These are phyloP conservation scores for Stachybotrys echinatus DNA, from an alignment of 2,329 filamentous ascomycete species.

Conservation along the genomic window DNA sequence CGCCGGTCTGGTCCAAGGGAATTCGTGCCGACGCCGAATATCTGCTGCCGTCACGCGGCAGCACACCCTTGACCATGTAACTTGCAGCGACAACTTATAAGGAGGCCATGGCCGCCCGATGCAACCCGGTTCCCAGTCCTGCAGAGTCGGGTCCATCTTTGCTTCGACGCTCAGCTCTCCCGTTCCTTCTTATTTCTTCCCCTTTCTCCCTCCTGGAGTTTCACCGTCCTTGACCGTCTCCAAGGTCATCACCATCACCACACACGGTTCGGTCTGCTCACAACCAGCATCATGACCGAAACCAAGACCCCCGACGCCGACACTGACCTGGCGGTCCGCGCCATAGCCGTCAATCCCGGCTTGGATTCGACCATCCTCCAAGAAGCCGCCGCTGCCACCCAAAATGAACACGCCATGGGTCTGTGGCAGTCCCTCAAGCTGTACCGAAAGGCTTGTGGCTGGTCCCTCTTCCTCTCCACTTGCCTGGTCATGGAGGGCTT, in stretches of 20 bases:
- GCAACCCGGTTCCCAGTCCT: neutral
- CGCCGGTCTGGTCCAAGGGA: too few species aligned
- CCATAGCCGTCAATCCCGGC: neutral
- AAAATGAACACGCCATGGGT: slow-evolving; percentile 26
- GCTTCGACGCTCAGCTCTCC: neutral
- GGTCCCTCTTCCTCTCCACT: slow-evolving; percentile 30
- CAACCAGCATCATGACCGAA: too few species aligned
- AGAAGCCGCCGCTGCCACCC: slow-evolving; percentile 19
- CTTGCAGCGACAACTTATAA: neutral
- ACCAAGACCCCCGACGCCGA: too few species aligned
- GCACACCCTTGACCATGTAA: too few species aligned
- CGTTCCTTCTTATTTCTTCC: neutral
- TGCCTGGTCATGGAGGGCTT: slow-evolving; percentile 36
- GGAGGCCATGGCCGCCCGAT: neutral
- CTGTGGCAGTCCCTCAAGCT: slow-evolving; percentile 30
- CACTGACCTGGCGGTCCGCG: neutral
- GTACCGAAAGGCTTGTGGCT: slow-evolving; percentile 30
- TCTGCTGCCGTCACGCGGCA: too few species aligned
- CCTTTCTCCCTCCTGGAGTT: neutral
- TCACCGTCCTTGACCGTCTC: neutral
- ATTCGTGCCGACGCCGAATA: too few species aligned
- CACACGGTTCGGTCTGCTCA: neutral
- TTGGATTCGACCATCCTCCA: slow-evolving; percentile 3
- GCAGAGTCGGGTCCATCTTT: neutral
- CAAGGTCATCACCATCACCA: neutral